phyloP scores from a whole-genome alignment of 768 basidiomycete species.

The Clathrus columnatus region DNA sequence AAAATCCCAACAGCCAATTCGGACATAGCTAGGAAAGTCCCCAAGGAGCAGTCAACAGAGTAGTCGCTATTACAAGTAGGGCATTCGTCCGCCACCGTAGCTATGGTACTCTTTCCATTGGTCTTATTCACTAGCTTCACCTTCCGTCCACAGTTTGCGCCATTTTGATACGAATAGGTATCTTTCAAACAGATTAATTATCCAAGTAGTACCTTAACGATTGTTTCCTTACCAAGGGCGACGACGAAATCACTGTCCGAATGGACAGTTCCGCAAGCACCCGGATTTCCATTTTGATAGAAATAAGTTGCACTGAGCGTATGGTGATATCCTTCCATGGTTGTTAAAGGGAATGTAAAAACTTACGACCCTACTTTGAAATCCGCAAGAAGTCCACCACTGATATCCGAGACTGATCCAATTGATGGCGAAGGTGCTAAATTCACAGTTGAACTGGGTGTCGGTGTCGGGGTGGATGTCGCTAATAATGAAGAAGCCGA shows the following conservation, averaged over 20 bases:
- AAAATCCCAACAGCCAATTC: conserved; percentile 42
- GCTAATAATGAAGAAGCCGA: conserved; percentile 10
- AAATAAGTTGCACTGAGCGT: conserved; percentile 33
- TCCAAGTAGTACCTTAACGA: not conserved
- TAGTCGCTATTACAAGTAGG: conserved; percentile 59
- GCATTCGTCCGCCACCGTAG: conserved; percentile 71
- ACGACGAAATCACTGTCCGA: conserved; percentile 41
- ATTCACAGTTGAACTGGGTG: conserved; percentile 12
- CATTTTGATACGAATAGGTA: conserved; percentile 47
- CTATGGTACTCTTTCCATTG: conserved; percentile 51
- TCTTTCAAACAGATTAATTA: conserved; percentile 16
- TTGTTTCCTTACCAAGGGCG: conserved; percentile 45
- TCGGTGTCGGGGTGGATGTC: conserved; percentile 12
- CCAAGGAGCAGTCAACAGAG: conserved; percentile 68
- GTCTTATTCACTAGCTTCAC: conserved; percentile 56
- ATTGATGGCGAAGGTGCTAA: conserved; percentile 11
- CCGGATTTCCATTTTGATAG: conserved; percentile 27
- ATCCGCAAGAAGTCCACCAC: not conserved
- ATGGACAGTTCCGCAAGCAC: conserved; percentile 31
- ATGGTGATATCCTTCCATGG: conserved; percentile 1
- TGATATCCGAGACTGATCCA: conserved; percentile 12
- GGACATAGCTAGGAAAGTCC: conserved; percentile 56
- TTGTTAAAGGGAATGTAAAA: not conserved
- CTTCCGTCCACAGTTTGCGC: conserved; percentile 49
- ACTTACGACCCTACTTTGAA: not conserved